Base-by-base conservation (phyloP, 208 protist species). In the Blastocrithidia nonstop region DNA sequence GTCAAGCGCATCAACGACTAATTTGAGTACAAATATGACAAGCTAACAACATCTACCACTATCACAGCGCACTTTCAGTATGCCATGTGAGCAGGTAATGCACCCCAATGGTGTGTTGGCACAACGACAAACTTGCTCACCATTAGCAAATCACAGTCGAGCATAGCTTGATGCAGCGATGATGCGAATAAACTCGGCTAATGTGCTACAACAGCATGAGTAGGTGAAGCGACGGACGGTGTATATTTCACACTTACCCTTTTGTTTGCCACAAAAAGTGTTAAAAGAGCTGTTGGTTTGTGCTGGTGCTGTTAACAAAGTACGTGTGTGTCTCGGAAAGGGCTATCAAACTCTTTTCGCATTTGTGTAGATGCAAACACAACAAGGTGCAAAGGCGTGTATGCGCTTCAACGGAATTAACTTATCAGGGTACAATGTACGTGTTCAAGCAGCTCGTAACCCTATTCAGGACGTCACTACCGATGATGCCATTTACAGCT, bases 281-380 rank as follows among this genome's bases (percentile, higher is more conserved):
- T 62, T 90, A 20, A 68, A 73, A 47, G 66, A 77, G 31, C 45
- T 86, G 17, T 55, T 90, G 11, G 41, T 41, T 6, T 45, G 56
- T 16, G 69, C 61, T 1, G 81, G 81, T 4, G 38, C 40, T 2
- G 76, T 90, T 26, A 86, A 81, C 56, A 86, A 82, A 47, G 71
- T 90, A 7, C 75, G 81, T 37, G 32, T 90, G 16, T 90, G 81
- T 50, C 52, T 55, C 25, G 66, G 73, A 27, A 71, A 41, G 25
- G 67, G 67, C 21, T 78, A 83, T 46, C 35, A 47, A 19, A 84
- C 81, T 15, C 50, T 90, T 11, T 86, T 86, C 54, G 74, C 81
- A 0, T 90, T 90, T 60, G 81, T 90, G 11, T 75, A 90, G 47
- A 90, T 90, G 75, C 55, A 61, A 8, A 76, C 66, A 7, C 8